phyloP scores from a whole-genome alignment of 495 filamentous ascomycete genomes.

The Apiosordaria backusii region DNA sequence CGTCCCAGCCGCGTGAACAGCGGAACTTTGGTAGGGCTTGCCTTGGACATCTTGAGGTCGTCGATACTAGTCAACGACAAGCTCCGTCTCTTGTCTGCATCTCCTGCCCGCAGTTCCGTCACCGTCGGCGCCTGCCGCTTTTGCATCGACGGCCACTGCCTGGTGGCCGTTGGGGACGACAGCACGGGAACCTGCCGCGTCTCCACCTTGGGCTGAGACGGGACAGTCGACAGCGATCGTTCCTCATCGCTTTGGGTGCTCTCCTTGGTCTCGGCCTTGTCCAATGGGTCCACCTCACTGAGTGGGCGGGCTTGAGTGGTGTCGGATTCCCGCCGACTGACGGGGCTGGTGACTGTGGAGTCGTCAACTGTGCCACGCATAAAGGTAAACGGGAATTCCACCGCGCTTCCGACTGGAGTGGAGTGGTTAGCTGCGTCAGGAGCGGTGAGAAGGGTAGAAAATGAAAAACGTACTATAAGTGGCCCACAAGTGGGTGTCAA shows the following conservation, averaged over 20 bases:
- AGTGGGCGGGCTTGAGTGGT: background rate
- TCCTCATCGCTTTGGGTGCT: background rate
- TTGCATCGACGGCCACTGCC: background rate
- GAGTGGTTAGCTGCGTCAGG: constrained; percentile 6
- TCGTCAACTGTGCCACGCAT: constrained; percentile 19
- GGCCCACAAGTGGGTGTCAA: constrained; percentile 28
- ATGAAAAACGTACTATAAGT: constrained; percentile 20
- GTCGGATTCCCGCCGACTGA: background rate
- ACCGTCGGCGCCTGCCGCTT: constrained; percentile 6
- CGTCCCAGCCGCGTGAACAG: constrained; percentile 23
- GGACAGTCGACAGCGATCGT: background rate
- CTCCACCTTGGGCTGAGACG: background rate
- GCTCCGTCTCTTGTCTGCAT: constrained; percentile 19
- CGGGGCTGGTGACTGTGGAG: background rate
- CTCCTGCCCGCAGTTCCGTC: background rate
- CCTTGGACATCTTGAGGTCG: constrained; percentile 19
- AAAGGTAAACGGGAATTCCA: constrained; percentile 30
- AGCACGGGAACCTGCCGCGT: background rate
- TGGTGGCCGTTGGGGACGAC: background rate
- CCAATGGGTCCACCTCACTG: background rate
- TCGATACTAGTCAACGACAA: constrained; percentile 24
- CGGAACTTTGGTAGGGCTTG: constrained; percentile 14
- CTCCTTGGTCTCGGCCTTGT: background rate
- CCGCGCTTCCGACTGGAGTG: constrained; percentile 24
- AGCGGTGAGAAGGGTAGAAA: background rate